Evolutionary conservation across 495 filamentous ascomycete genomes (phyloP), one percentile per base, ranked within the genome.

Genomic region (Recurvomyces mirabilis): DNA sequence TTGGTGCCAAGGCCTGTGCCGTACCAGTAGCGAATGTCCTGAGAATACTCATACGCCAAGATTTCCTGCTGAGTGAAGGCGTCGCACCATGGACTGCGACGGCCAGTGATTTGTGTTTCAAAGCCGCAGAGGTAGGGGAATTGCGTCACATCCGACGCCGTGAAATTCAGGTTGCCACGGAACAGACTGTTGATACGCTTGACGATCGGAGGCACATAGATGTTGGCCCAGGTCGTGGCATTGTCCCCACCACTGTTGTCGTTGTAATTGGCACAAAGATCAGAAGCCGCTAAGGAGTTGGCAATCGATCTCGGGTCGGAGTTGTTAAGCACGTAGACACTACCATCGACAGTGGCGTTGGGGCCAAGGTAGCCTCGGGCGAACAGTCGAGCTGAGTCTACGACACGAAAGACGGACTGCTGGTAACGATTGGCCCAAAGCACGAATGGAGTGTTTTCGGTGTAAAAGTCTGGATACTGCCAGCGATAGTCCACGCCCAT

Each of bases 71-170:
- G 56, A 2, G 66, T 68, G 49, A 78, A 72, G 14, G 72, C 60
- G 33, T 56, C 54, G 41, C 75, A 77, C 65, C 67, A 79, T 0
- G 72, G 68, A 13, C 70, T 74, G 3, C 65, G 54, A 5, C 52
- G 58, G 10, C 75, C 74, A 1, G 63, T 73, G 49, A 77, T 75
- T 51, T 77, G 74, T 5, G 65, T 69, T 49, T 79, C 75, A 38
- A 75, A 78, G 7, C 69, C 74, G 51, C 75, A 79, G 4, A 79
- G 58, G 39, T 77, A 76, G 0, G 75, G 73, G 50, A 79, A 72
- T 39, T 69, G 63, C 17, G 52, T 58, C 15, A 76, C 62, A 43
- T 78, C 72, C 15, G 55, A 55, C 41, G 68, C 60, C 4, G 58
- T 64, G 44, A 78, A 65, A 17, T 65, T 67, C 14, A 77, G 59